These are phyloP conservation scores for Lavandula angustifolia DNA, from an alignment of 257 asterid genomes.

Conservation along the genomic window DNA sequence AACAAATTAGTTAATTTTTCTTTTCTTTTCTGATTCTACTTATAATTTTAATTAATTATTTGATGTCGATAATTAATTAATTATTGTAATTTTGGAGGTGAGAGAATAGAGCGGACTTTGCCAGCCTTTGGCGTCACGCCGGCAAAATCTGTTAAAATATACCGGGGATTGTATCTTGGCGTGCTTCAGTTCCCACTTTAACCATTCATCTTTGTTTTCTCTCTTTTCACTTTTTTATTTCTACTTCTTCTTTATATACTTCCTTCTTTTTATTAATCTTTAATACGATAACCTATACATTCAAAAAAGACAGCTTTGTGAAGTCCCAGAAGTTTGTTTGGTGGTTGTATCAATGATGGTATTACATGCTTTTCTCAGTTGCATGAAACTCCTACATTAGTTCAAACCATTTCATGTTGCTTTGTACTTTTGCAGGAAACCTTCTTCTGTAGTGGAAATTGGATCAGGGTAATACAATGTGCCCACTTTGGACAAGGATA, in stretches of 20 bases:
- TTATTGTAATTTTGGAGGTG: constrained; percentile 1
- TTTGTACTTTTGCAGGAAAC: constrained; percentile 10
- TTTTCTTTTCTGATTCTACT: too few species aligned
- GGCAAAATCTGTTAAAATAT: constrained; percentile 40
- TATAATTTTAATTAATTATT: neutral
- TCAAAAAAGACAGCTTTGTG: constrained; percentile 9
- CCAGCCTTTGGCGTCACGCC: constrained; percentile 73
- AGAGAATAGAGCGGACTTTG: constrained; percentile 30
- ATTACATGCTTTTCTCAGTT: constrained; percentile 24
- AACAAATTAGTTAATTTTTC: too few species aligned
- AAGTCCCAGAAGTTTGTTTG: constrained; percentile 27
- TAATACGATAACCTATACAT: constrained; percentile 28
- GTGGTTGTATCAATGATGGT: constrained; percentile 26
- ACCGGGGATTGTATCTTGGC: constrained; percentile 46
- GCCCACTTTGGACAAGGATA: too few species aligned
- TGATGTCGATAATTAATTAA: neutral
- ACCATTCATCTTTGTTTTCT: constrained; percentile 18
- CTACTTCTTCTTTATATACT: neutral
- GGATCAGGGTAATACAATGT: neutral
- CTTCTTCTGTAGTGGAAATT: neutral
- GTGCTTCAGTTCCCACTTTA: constrained; percentile 48
- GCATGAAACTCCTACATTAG: neutral
- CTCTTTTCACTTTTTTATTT: constrained; percentile 26
- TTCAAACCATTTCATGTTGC: constrained; percentile 14
- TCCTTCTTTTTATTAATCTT: constrained; percentile 1